phyloP scores from a whole-genome alignment of 2,329 filamentous ascomycete genomes.

The Pseudogymnoascus sp. region DNA sequence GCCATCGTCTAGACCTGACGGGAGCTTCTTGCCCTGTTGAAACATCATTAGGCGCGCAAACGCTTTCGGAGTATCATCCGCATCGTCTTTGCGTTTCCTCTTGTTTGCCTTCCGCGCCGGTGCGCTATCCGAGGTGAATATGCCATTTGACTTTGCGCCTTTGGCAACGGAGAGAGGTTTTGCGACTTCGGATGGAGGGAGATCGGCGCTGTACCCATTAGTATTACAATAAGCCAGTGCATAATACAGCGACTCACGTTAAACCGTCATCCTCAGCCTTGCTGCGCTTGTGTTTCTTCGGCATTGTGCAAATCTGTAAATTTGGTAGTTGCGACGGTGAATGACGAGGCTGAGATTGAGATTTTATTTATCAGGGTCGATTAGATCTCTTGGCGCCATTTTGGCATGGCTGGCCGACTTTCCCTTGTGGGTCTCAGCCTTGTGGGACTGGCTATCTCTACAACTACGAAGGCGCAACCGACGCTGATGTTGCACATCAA shows the following conservation, averaged over 20 bases:
- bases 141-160: conserved; percentile 31
- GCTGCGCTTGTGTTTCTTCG: conserved; percentile 74
- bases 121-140: conserved; percentile 28
- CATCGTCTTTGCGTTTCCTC: conserved; percentile 39
- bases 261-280: conserved; percentile 46
- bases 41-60: conserved; percentile 81
- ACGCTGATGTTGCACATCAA: not conserved
- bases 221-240: not conserved
- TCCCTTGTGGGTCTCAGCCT: conserved; percentile 4
- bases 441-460: not conserved
- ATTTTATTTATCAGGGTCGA: conserved; percentile 9
- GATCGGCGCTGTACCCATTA: conserved; percentile 28
- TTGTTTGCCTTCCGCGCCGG: conserved; percentile 33
- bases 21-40: conserved; percentile 51
- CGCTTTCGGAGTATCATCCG: conserved; percentile 77
- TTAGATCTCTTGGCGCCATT: conserved; percentile 4
- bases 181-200: conserved; percentile 41
- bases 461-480: not conserved
- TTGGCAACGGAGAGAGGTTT: conserved; percentile 44
- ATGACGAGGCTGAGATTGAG: conserved; percentile 5
- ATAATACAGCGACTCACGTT: conserved; percentile 37
- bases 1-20: conserved; percentile 67
- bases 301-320: conserved; percentile 47
- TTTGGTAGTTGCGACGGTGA: conserved; percentile 8
- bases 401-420: conserved; percentile 1